Evolutionary conservation across 2,329 filamentous ascomycete species (phyloP).

Genomic region (Pleurostoma richardsiae): DNA sequence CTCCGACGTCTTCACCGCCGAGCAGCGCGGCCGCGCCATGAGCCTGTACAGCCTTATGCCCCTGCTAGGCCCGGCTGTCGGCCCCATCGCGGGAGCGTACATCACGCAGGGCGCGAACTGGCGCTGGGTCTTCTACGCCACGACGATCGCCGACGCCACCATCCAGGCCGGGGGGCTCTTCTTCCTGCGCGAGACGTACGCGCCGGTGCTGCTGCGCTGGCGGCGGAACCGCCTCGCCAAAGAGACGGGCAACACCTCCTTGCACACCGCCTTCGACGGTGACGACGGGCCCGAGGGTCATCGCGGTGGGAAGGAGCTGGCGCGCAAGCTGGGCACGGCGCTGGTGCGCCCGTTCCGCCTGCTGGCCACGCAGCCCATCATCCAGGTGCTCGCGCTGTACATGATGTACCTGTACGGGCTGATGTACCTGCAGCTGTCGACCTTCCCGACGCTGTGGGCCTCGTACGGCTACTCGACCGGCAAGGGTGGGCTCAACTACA

Average conservation of each 20-base stretch:
- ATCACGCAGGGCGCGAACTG: slow-evolving; percentile 60
- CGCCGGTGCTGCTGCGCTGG: slow-evolving; percentile 53
- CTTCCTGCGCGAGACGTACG: slow-evolving; percentile 63
- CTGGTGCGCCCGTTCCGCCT: slow-evolving; percentile 46
- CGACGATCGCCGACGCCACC: slow-evolving; percentile 54
- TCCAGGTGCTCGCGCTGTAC: slow-evolving; percentile 45
- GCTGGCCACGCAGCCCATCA: slow-evolving; percentile 45
- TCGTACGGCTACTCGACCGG: slow-evolving; percentile 24
- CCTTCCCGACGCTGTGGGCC: slow-evolving; percentile 41
- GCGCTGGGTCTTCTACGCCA: slow-evolving; percentile 70
- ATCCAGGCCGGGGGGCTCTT: slow-evolving; percentile 56
- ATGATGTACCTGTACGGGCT: slow-evolving; percentile 48
- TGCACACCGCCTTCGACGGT: slow-evolving; percentile 49
- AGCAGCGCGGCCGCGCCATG: slow-evolving; percentile 58
- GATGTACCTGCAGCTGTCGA: slow-evolving; percentile 45
- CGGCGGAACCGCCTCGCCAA: slow-evolving; percentile 48
- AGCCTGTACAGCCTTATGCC: slow-evolving; percentile 59
- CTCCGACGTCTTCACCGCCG: slow-evolving; percentile 45
- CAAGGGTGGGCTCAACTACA: slow-evolving; percentile 29
- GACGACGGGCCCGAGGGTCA: slow-evolving; percentile 11
- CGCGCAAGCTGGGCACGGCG: slow-evolving; percentile 26
- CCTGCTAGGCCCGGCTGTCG: slow-evolving; percentile 60
- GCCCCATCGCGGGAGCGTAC: slow-evolving; percentile 62
- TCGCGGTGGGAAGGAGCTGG: slow-evolving; percentile 12
- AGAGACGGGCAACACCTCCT: slow-evolving; percentile 46